Evolutionary conservation across 2,329 filamentous ascomycete genomes (phyloP).

Genomic region (Rosellinia necatrix): DNA sequence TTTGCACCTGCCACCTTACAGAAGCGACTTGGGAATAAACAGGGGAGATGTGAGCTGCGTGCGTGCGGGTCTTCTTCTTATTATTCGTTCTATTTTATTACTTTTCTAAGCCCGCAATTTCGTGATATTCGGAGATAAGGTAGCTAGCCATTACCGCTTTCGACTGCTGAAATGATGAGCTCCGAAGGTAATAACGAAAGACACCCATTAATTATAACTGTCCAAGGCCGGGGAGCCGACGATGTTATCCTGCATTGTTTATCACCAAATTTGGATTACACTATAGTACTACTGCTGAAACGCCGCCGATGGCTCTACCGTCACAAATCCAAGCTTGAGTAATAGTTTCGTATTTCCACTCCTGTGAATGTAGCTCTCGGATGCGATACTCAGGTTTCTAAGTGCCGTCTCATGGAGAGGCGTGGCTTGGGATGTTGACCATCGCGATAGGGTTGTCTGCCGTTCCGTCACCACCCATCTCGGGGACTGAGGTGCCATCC

Average conservation of each 20-base stretch:
- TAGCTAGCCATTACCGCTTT: not conserved
- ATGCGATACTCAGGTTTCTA: not conserved
- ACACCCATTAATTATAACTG: not conserved
- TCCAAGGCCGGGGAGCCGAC: not conserved
- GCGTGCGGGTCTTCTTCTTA: too few species aligned
- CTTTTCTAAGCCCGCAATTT: too few species aligned
- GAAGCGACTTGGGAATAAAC: too few species aligned
- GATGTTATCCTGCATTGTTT: not conserved
- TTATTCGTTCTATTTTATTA: too few species aligned
- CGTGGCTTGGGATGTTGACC: not conserved
- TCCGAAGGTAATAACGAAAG: not conserved
- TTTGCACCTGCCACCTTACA: too few species aligned
- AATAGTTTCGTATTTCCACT: not conserved
- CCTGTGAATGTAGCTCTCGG: not conserved
- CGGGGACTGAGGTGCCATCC: not conserved
- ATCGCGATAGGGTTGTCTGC: not conserved
- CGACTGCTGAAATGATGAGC: not conserved
- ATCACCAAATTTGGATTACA: conserved; percentile 3
- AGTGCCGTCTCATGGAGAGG: not conserved
- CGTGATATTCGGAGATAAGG: not conserved
- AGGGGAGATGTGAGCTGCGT: too few species aligned
- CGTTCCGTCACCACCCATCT: not conserved
- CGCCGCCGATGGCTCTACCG: not conserved
- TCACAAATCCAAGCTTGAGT: not conserved
- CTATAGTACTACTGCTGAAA: conserved; percentile 11